phyloP scores from a whole-genome alignment of 495 filamentous ascomycete species.

The Neurospora sp. region DNA sequence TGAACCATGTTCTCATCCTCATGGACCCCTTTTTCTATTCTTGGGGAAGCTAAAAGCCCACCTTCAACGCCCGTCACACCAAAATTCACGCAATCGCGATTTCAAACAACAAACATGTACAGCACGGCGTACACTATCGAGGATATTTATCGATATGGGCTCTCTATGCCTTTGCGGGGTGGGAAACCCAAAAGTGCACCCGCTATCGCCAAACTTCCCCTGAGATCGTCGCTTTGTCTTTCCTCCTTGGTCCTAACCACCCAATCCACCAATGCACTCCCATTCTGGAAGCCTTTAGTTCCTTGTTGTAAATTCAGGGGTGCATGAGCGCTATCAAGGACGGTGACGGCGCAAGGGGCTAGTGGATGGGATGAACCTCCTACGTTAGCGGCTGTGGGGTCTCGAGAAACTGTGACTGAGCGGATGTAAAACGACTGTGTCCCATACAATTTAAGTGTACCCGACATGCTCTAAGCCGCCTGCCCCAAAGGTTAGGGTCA shows the following conservation, averaged over 20 bases:
- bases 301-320: not conserved
- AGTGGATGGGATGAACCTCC: not conserved
- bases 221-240: not conserved
- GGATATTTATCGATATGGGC: not conserved
- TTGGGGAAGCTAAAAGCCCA: not conserved
- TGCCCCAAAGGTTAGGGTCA: too few species aligned
- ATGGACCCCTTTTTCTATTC: not conserved
- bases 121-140: not conserved
- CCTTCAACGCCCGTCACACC: not conserved
- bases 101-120: not conserved
- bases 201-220: not conserved
- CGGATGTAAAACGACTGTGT: not conserved
- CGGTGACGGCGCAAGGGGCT: not conserved
- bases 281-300: not conserved
- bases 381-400: not conserved
- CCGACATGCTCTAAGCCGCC: too few species aligned
- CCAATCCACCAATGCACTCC: not conserved
- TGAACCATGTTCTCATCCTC: not conserved
- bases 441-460: too few species aligned
- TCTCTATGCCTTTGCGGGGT: not conserved
- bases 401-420: not conserved
- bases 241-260: not conserved
- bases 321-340: not conserved
- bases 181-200: not conserved
- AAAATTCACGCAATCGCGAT: not conserved